phyloP scores from a whole-genome alignment of 1,284 basidiomycete genomes.

The Xerocomus minutiporus region DNA sequence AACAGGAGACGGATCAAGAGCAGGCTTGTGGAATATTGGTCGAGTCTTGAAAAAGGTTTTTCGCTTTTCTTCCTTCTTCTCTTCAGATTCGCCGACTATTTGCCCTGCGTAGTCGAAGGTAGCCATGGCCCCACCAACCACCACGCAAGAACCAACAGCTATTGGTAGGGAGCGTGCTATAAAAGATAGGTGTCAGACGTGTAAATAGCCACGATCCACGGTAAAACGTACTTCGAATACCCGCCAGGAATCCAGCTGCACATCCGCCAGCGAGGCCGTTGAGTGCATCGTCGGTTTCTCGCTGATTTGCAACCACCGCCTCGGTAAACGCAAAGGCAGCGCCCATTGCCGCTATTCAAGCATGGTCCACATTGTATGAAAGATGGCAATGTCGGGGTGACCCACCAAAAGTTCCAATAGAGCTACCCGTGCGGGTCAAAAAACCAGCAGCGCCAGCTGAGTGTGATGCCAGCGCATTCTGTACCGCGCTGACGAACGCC shows the following conservation, averaged over 20 bases:
- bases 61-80: conserved; percentile 56
- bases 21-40: conserved; percentile 34
- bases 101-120: conserved; percentile 81
- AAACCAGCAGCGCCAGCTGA: conserved; percentile 35
- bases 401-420: conserved; percentile 83
- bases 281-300: conserved; percentile 76
- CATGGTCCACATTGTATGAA: conserved; percentile 62
- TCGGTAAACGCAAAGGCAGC: conserved; percentile 84
- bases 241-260: conserved; percentile 89
- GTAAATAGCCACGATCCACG: background rate
- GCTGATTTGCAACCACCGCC: conserved; percentile 74
- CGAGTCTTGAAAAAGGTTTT: conserved; percentile 68
- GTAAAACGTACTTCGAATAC: conserved; percentile 61
- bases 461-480: conserved; percentile 81
- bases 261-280: conserved; percentile 89
- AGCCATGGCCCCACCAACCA: conserved; percentile 78
- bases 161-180: conserved; percentile 81
- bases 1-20: conserved; percentile 22
- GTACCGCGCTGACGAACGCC: conserved; percentile 73
- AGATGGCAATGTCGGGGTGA: conserved; percentile 71
- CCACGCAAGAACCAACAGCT: conserved; percentile 76
- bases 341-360: conserved; percentile 78
- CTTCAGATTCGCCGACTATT: conserved; percentile 43
- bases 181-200: conserved; percentile 6
- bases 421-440: conserved; percentile 36